Evolutionary conservation across 1,284 basidiomycete genomes (phyloP).

Genomic region (Puccinia sorghi): DNA sequence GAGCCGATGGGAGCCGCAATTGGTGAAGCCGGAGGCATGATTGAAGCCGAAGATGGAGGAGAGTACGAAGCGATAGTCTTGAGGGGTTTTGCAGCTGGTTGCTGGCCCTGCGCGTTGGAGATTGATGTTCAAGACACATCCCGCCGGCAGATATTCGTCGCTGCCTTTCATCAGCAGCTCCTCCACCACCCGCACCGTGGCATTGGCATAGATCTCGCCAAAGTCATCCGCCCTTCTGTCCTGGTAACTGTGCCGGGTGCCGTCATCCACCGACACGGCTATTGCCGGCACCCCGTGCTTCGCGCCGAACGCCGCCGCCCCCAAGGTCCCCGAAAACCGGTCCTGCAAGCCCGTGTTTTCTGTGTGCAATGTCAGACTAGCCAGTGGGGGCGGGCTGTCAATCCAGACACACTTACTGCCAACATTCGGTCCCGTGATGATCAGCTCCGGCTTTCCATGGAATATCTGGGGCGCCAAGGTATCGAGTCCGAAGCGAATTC

Average conservation of each 20-base stretch:
- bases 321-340: conserved; percentile 43
- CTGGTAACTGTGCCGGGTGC: conserved; percentile 21
- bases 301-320: conserved; percentile 19
- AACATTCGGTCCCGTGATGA: conserved; percentile 43
- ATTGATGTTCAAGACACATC: conserved; percentile 33
- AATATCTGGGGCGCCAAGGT: neutral
- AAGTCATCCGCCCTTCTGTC: neutral
- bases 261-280: conserved; percentile 25
- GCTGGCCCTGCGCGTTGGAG: conserved; percentile 26
- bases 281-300: conserved; percentile 31
- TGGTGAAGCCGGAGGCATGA: neutral
- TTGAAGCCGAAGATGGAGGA: conserved; percentile 12
- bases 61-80: conserved; percentile 37
- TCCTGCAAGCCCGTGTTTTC: conserved; percentile 28
- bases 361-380: neutral
- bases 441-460: conserved; percentile 1
- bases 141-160: conserved; percentile 7
- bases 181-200: conserved; percentile 27
- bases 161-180: neutral
- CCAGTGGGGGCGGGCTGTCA: too few species aligned
- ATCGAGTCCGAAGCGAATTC: conserved; percentile 44
- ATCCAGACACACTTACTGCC: conserved; percentile 15
- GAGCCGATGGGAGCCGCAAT: conserved; percentile 16
- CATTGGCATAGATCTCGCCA: conserved; percentile 27
- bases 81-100: conserved; percentile 1